phyloP scores from a whole-genome alignment of 352 stramenopile species.

The Pythium utonaiense region DNA sequence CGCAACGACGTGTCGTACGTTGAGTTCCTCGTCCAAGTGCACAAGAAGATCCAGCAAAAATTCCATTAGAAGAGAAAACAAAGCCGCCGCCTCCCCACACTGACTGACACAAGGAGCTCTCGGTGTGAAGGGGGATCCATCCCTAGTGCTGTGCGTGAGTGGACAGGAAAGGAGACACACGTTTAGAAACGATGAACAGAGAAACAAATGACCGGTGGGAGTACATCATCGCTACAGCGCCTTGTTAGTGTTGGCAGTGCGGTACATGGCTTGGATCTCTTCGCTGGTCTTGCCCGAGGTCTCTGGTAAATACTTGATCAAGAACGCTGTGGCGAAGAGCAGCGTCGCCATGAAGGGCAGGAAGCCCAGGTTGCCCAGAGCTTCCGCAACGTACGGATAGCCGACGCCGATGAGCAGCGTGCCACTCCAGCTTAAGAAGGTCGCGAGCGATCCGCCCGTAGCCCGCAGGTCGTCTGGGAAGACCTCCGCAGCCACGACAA shows the following conservation, averaged over 20 bases:
- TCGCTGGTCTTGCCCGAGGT: constrained; percentile 54
- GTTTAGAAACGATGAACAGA: background rate
- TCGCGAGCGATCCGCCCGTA: constrained; percentile 38
- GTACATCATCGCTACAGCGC: too few relatives aligned
- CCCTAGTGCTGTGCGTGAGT: too few relatives aligned
- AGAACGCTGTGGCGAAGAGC: constrained; percentile 39
- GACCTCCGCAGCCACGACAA: constrained; percentile 45
- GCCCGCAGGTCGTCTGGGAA: constrained; percentile 55
- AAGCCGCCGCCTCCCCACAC: too few relatives aligned
- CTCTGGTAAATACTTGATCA: constrained; percentile 48
- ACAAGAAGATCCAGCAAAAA: constrained; percentile 92
- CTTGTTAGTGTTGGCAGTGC: too few relatives aligned
- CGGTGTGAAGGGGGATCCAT: background rate
- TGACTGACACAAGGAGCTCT: too few relatives aligned
- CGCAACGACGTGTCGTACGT: constrained; percentile 87
- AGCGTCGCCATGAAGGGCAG: constrained; percentile 48
- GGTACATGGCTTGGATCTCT: constrained; percentile 56
- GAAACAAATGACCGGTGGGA: background rate
- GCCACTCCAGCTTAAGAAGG: constrained; percentile 48
- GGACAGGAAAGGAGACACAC: background rate
- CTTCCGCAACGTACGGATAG: constrained; percentile 56
- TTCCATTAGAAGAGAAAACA: constrained; percentile 72
- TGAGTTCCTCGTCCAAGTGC: constrained; percentile 86
- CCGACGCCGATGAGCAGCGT: constrained; percentile 55
- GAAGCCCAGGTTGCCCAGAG: constrained; percentile 38